A percentile compares a stretch with the other conserved stretches of the same genome.
These are phyloP conservation scores for Dactylellina cionopaga DNA, from an alignment of 2,329 filamentous ascomycete species.

Conservation along the genomic window DNA sequence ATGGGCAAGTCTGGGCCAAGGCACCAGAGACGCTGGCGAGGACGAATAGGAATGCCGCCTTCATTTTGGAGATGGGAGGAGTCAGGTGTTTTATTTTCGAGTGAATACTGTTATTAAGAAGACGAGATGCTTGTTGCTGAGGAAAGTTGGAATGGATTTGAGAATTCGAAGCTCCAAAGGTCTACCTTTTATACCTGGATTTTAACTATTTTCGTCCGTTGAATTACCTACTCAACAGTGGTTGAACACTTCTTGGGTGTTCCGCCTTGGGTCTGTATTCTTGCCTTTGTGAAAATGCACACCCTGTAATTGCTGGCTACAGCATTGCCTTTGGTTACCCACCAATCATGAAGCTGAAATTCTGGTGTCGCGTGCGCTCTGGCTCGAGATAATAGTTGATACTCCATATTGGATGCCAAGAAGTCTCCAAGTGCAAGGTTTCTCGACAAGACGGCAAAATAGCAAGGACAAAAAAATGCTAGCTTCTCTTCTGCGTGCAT, in stretches of 20 bases:
- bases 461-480: not conserved
- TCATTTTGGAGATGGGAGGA: slow-evolving; percentile 27
- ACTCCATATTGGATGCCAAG: not conserved
- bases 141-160: not conserved
- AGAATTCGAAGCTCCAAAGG: not conserved
- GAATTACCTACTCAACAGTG: no score
- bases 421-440: slow-evolving; percentile 4
- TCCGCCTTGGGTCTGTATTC: no score
- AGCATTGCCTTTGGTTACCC: not conserved
- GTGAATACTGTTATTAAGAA: not conserved
- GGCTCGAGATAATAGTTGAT: no score
- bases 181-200: slow-evolving; percentile 19
- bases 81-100: not conserved
- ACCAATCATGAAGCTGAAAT: slow-evolving; percentile 5
- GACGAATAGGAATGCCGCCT: slow-evolving; percentile 28
- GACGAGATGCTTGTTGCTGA: slow-evolving; percentile 6
- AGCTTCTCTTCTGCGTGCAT: slow-evolving; percentile 25
- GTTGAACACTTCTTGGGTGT: not conserved
- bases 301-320: not conserved
- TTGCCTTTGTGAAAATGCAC: no score
- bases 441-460: slow-evolving; percentile 25
- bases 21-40: slow-evolving; percentile 27
- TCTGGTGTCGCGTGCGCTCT: slow-evolving; percentile 38
- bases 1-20: slow-evolving; percentile 46
- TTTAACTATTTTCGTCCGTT: not conserved